Evolutionary conservation across 495 filamentous ascomycete species (phyloP).

Genomic region (Podospora conica): DNA sequence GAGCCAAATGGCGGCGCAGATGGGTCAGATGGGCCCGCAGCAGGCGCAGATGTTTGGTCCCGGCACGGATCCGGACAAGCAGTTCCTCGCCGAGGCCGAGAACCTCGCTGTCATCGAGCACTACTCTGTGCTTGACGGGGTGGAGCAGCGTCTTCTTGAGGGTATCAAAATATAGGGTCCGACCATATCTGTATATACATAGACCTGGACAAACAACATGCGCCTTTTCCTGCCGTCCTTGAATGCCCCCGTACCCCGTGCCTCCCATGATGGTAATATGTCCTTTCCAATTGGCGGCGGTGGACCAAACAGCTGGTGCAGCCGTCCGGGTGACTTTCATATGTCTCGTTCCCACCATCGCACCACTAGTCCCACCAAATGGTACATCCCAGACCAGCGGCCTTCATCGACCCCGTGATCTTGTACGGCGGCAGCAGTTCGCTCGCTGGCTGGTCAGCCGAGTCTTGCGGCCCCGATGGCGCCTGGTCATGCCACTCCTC

Average conservation of each 20-base stretch:
- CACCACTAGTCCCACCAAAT: slow-evolving; percentile 44
- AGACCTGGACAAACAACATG: background rate
- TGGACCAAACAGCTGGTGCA: background rate
- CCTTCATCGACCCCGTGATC: slow-evolving; percentile 57
- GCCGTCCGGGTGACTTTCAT: background rate
- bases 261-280: background rate
- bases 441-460: slow-evolving; percentile 32
- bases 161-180: slow-evolving; percentile 38
- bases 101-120: slow-evolving; percentile 93
- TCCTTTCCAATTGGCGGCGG: background rate
- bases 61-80: slow-evolving; percentile 90
- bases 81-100: slow-evolving; percentile 85
- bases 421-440: slow-evolving; percentile 52
- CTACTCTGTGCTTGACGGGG: slow-evolving; percentile 77
- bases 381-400: slow-evolving; percentile 45
- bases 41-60: slow-evolving; percentile 74
- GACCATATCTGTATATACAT: background rate
- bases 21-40: slow-evolving; percentile 71
- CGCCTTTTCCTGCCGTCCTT: background rate
- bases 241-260: too few species aligned
- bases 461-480: slow-evolving; percentile 57
- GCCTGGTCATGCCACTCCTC: slow-evolving; percentile 88
- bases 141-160: slow-evolving; percentile 74
- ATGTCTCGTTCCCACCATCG: background rate
- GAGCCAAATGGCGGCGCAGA: slow-evolving; percentile 90